Evolutionary conservation across 306 rosid genomes (phyloP), one percentile per base, ranked within the genome.

Genomic region (Prunus campanulata): DNA sequence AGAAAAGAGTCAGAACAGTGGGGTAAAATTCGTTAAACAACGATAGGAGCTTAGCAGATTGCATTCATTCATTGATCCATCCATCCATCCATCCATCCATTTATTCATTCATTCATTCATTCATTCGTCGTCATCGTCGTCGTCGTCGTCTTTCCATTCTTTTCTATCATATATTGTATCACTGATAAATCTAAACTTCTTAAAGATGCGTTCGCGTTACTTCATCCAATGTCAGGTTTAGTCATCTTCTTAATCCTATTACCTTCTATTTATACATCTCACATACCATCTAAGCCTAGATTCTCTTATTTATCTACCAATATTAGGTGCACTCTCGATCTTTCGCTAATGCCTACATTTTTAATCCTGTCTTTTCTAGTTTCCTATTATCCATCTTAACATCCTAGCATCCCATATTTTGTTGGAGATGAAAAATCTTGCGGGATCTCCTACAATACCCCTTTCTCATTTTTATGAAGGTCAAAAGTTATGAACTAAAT

Each of bases 1-100:
- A 20, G 19, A 76, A 77, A 74, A 78, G 76, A 69, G 70, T 60
- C 32, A 76, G 18, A 56, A 50, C 35, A 22, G 70, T 44, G 29
- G 32, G 78, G 62, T 60, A 11, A 15, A 60, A 68, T 74, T 70
- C 27, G 27, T n/a, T 68, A 6, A 11, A 39, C 71, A 72, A 65
- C 44, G 55, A 24, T 20, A 80, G 56, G 55, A 76, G 47, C 68
- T 75, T 2, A 39, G 52, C 25, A 71, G 11, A 39, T 39, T 56
- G 35, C 46, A 51, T 19, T 71, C 62, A 56, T 56, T 5, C 65
- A 39, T 39, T 39, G 2, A 39, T 39, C 9, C 44, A 39, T 39
- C 9, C 44, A 39, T 39, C 9, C 44, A 39, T 39, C 9, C 44
- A 39, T 7, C 0, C 0, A 39, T 39, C 1, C 1, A 39, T 39